Conservation (phyloP, 2,329 filamentous ascomycete species). For the Colletotrichum neosansevieriae region DNA sequence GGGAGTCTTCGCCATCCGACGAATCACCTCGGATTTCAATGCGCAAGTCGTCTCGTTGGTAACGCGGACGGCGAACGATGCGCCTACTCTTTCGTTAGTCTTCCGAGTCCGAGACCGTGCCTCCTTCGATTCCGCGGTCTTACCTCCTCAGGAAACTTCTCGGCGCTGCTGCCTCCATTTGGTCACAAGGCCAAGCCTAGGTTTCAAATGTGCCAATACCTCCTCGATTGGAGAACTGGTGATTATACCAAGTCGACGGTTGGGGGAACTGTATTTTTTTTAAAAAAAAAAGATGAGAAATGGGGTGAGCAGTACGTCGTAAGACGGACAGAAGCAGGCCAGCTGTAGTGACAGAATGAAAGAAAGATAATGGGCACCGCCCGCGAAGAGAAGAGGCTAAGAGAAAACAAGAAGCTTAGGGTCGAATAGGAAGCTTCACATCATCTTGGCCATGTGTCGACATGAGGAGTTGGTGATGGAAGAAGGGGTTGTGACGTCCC, state of each 20-base stretch:
- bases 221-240: not conserved
- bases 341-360: slow-evolving; percentile 30
- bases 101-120: no score
- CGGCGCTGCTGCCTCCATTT: slow-evolving; percentile 11
- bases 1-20: slow-evolving; percentile 34
- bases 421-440: slow-evolving; percentile 28
- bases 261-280: not conserved
- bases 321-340: slow-evolving; percentile 27
- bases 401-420: slow-evolving; percentile 12
- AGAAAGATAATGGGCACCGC: slow-evolving; percentile 30
- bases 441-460: slow-evolving; percentile 32
- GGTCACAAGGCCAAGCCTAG: not conserved
- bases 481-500: slow-evolving; percentile 8
- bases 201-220: not conserved
- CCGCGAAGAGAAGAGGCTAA: slow-evolving; percentile 26
- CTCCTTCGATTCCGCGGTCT: not conserved
- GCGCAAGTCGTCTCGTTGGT: slow-evolving; percentile 15
- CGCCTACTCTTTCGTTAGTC: not conserved
- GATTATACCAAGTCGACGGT: slow-evolving; percentile 8
- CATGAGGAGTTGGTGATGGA: slow-evolving; percentile 7
- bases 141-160: slow-evolving; percentile 30
- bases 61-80: slow-evolving; percentile 14
- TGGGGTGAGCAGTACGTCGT: slow-evolving; percentile 19
- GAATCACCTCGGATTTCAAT: slow-evolving; percentile 32
- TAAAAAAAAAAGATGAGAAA: not conserved